Evolutionary conservation across 2,329 filamentous ascomycete genomes (phyloP).

Genomic region (Oidium heveae): DNA sequence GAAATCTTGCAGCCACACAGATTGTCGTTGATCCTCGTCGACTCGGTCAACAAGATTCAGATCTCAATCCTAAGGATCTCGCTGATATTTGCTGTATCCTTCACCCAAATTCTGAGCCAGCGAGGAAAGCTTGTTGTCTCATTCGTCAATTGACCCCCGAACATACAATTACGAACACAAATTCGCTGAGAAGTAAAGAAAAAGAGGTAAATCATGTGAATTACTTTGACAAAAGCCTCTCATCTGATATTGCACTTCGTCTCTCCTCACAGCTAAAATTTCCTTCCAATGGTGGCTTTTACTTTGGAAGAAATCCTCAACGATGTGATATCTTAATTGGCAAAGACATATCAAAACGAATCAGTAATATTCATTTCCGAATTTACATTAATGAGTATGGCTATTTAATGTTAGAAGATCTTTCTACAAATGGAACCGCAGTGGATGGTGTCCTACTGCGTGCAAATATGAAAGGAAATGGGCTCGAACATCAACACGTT

Average conservation of each 20-base stretch:
- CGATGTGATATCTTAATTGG: constrained; percentile 50
- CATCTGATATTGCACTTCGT: constrained; percentile 47
- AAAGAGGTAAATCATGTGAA: constrained; percentile 2
- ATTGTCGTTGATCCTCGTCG: constrained; percentile 59
- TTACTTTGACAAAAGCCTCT: constrained; percentile 1
- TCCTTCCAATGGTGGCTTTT: constrained; percentile 40
- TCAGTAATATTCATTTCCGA: constrained; percentile 91
- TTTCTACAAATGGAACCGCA: constrained; percentile 85
- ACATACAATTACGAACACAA: constrained; percentile 29
- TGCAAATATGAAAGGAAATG: constrained; percentile 22
- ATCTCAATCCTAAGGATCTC: constrained; percentile 58
- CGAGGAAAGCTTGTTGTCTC: constrained; percentile 35
- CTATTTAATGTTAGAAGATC: constrained; percentile 75
- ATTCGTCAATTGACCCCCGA: constrained; percentile 26
- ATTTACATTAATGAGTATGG: constrained; percentile 76
- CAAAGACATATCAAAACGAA: constrained; percentile 37
- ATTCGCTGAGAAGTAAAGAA: background rate
- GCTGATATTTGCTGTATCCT: constrained; percentile 77
- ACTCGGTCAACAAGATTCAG: constrained; percentile 55
- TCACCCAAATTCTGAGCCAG: constrained; percentile 49
- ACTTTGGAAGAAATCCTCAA: constrained; percentile 53
- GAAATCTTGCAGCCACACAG: constrained; percentile 36
- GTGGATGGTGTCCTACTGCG: constrained; percentile 50
- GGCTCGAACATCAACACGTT: constrained; percentile 14
- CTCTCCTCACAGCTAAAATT: constrained; percentile 51